These are phyloP conservation scores for Cicer pinnatifidum DNA, from an alignment of 306 rosid genomes.

Conservation along the genomic window DNA sequence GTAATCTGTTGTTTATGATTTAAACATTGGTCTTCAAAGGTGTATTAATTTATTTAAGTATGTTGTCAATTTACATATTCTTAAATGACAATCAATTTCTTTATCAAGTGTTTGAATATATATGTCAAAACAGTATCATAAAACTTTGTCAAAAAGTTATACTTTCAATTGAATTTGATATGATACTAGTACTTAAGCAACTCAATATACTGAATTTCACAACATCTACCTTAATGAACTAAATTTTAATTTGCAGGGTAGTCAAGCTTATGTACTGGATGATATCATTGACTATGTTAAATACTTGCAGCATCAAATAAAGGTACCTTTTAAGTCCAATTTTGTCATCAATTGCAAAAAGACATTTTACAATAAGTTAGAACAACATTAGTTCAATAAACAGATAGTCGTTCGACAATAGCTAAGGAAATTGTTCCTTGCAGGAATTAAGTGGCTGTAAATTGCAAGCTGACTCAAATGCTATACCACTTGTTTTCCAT, in stretches of 20 bases:
- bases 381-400: neutral
- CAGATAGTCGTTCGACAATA: neutral
- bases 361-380: neutral
- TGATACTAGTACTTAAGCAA: neutral
- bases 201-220: conserved; percentile 16
- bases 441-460: conserved; percentile 75
- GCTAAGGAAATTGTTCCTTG: conserved; percentile 34
- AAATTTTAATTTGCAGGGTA: conserved; percentile 60
- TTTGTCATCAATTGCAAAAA: conserved; percentile 26
- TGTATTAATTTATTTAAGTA: neutral
- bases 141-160: neutral
- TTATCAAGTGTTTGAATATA: neutral
- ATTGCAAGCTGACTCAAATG: conserved; percentile 63
- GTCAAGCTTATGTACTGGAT: conserved; percentile 67
- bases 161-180: conserved; percentile 1
- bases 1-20: conserved; percentile 49
- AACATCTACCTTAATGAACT: conserved; percentile 19
- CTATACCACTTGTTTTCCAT: conserved; percentile 65
- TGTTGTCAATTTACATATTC: neutral
- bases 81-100: neutral
- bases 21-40: conserved; percentile 9
- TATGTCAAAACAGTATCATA: neutral
- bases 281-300: conserved; percentile 84
- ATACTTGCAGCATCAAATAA: conserved; percentile 75
- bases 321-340: conserved; percentile 54